Base-by-base conservation (phyloP, 306 rosid genomes). In the Citrullus colocynthis region DNA sequence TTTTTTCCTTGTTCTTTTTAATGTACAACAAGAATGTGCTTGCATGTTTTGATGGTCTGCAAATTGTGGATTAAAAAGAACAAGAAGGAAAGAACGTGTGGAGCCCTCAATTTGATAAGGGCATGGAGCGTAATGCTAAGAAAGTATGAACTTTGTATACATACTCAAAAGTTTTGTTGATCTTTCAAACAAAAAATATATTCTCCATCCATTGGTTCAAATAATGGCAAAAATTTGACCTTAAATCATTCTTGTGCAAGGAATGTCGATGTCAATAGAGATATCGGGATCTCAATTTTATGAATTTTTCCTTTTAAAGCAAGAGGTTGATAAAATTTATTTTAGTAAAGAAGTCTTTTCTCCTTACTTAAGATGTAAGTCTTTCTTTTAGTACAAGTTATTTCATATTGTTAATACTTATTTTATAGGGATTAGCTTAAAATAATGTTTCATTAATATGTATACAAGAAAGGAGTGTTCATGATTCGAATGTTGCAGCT, bases 1-100 rank as follows among this genome's bases (percentile, higher is more conserved):
- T 6, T 24, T 39, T 39, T 15, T 18, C 11, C 21, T 66, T 24
- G 28, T 24, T 9, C 15, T 5, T 66, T 42, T 56, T 16, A 54
- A 52, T 74, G 63, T 74, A 45, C 34, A 54, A 49, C 28, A 73
- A 74, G 64, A 36, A 75, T 75, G 78, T 75, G 78, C 78, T 4
- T 30, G 49, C 78, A 75, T 75, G 78, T 75, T 55, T 75, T 75
- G 51, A 52, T 55, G 61, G 45, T 16, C 24, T 73, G 34, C 37
- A 4, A 55, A 54, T 28, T 7, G 11, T 74, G 37, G 55, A 51
- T 12, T 41, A 24, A 24, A 24, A 24, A 24, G 28, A 24, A 24
- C 28, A 24, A 24, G 28, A 24, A 24, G 28, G 28, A 24, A 24
- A 24, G 28, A 24, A 24, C 78, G 78, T 34, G 78, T 75, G 78